Conservation (phyloP, 2,329 filamentous ascomycete genomes). For the Beauveria brongniartii region DNA sequence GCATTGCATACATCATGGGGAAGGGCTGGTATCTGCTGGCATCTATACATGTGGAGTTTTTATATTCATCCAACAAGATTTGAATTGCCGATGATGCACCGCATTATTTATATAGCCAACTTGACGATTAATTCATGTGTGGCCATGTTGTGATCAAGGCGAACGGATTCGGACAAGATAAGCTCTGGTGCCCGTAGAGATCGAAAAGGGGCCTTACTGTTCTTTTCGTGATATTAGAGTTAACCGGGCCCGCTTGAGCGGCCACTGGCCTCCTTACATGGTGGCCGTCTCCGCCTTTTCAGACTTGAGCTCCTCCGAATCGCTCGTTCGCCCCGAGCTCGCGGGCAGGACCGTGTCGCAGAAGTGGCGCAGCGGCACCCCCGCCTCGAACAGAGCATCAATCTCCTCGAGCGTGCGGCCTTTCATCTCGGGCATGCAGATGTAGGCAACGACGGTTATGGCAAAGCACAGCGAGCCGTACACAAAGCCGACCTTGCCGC, state of each 20-base stretch:
- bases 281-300: neutral
- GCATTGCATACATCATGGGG: constrained; percentile 10
- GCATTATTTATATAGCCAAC: neutral
- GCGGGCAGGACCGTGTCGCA: neutral
- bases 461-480: constrained; percentile 29
- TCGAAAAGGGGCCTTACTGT: too few relatives aligned
- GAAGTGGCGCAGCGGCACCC: constrained; percentile 15
- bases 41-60: constrained; percentile 4
- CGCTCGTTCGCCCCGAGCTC: neutral
- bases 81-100: neutral
- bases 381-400: constrained; percentile 15
- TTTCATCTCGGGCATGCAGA: constrained; percentile 36
- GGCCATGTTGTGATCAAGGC: too few relatives aligned
- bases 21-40: neutral
- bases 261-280: too few relatives aligned
- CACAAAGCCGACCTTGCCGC: constrained; percentile 29
- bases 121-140: too few relatives aligned
- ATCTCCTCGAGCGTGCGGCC: constrained; percentile 22
- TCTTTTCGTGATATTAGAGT: too few relatives aligned
- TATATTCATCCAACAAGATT: neutral
- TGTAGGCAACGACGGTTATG: constrained; percentile 32
- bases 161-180: too few relatives aligned
- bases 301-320: neutral
- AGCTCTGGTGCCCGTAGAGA: too few relatives aligned
- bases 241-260: too few relatives aligned